Conservation (phyloP, 352 stramenopile genomes). For the Aphanomyces stellatus region DNA sequence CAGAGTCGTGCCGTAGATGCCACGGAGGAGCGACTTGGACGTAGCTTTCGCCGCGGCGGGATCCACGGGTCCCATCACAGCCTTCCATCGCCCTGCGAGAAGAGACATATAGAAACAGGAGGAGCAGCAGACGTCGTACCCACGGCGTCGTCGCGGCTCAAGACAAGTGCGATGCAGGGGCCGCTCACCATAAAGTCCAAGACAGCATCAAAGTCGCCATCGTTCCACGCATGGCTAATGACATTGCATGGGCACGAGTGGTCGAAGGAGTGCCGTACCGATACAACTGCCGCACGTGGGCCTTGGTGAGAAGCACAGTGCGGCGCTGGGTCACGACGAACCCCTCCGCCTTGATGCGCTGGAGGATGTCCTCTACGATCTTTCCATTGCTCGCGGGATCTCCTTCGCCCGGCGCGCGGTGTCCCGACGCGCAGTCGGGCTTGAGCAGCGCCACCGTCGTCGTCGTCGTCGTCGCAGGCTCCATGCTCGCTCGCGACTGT, state of each 20-base stretch:
- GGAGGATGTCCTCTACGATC: slow-evolving; percentile 29
- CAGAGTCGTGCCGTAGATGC: slow-evolving; percentile 53
- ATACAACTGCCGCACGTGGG: slow-evolving; percentile 35
- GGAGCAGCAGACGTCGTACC: neutral
- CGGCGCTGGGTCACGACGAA: slow-evolving; percentile 38
- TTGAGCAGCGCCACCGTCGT: slow-evolving; percentile 47
- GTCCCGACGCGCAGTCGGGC: slow-evolving; percentile 49
- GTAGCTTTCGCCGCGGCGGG: slow-evolving; percentile 35
- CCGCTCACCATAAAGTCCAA: slow-evolving; percentile 48
- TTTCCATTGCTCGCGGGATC: slow-evolving; percentile 27
- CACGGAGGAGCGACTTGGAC: slow-evolving; percentile 55
- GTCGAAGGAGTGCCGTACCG: slow-evolving; percentile 18
- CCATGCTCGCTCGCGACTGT: neutral
- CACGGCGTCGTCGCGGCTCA: slow-evolving; percentile 25
- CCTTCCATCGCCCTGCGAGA: slow-evolving; percentile 27
- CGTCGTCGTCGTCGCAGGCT: slow-evolving; percentile 2
- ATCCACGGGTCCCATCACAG: slow-evolving; percentile 52
- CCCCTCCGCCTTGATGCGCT: slow-evolving; percentile 42
- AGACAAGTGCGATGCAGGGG: slow-evolving; percentile 49
- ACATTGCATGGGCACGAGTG: neutral
- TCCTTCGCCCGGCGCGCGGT: slow-evolving; percentile 17
- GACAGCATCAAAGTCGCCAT: slow-evolving; percentile 31
- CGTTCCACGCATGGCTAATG: slow-evolving; percentile 28
- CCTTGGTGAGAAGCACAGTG: slow-evolving; percentile 32
- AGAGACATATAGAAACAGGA: slow-evolving; percentile 19